Base-by-base conservation (phyloP, 768 basidiomycete species). In the Lactarius hatsudake region DNA sequence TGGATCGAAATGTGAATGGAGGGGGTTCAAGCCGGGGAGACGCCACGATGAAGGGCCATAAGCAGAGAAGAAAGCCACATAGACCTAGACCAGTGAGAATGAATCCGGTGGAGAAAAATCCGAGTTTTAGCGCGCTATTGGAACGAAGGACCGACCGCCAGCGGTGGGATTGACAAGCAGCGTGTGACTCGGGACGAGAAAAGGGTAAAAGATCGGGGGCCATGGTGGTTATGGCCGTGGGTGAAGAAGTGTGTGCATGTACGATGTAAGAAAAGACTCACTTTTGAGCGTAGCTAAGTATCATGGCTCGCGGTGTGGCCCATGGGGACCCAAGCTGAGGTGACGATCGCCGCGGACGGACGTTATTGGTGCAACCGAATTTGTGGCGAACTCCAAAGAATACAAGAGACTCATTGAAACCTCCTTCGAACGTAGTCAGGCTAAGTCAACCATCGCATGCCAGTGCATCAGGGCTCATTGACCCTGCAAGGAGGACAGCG, bases 51-150 rank as follows among this genome's bases (percentile, higher is more conserved):
- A 36, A 12, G 36, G 12, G 57, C 12, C 55, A 18, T 6, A 45
- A 5, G 55, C 13, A 10, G 68, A 63, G 15, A 66, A 28, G 59
- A 65, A 26, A 0, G 56, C 20, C 18, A 56, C n/a, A 18, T 71
- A 69, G 34, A 69, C 2, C 2, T 1, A 71, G 32, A 48, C 58
- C 40, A 3, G 61, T 32, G 23, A 69, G 36, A 15, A 58, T 4
- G 30, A 69, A 36, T 64, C 34, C 61, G 55, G 43, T 42, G 28
- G 69, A n/a, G 55, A 65, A 61, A 23, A 65, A 7, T 15, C 58
- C 40, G 0, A 53, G 13, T 42, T 51, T 28, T 6, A 55, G 30
- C 15, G 15, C 5, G 56, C 62, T 36, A 20, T 51, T 38, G 1
- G 63, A 30, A 42, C 36, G 61, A 45, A 65, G 7, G 34, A 53